A percentile compares a stretch with the other conserved stretches of the same genome.
Evolutionary conservation across 2,329 filamentous ascomycete species (phyloP).

Genomic region (Elsinoe australis): DNA sequence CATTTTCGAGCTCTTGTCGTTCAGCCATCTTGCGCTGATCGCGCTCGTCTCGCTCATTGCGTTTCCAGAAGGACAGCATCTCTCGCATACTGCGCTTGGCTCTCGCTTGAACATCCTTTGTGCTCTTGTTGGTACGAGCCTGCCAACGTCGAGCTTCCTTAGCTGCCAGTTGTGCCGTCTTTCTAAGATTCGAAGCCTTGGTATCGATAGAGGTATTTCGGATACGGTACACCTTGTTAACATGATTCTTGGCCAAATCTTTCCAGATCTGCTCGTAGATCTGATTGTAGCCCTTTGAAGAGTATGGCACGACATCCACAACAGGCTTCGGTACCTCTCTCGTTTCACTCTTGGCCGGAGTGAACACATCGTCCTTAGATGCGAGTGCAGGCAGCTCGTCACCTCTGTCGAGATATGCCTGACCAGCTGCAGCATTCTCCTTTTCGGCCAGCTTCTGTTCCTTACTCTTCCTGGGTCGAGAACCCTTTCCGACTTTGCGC

Average conservation of each 20-base stretch:
- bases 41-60: slow-evolving; percentile 94
- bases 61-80: slow-evolving; percentile 99
- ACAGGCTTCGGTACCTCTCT: slow-evolving; percentile 47
- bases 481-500: slow-evolving; percentile 21
- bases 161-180: slow-evolving; percentile 91
- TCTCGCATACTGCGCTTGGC: slow-evolving; percentile 98
- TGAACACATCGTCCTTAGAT: slow-evolving; percentile 48
- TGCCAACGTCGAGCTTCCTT: slow-evolving; percentile 98
- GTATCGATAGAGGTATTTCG: slow-evolving; percentile 78
- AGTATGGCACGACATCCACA: slow-evolving; percentile 48
- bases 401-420: slow-evolving; percentile 72
- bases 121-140: slow-evolving; percentile 93
- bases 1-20: slow-evolving; percentile 91
- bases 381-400: slow-evolving; percentile 59
- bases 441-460: slow-evolving; percentile 63
- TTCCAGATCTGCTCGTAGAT: slow-evolving; percentile 97
- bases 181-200: slow-evolving; percentile 91
- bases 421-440: slow-evolving; percentile 75
- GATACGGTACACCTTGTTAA: slow-evolving; percentile 84
- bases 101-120: slow-evolving; percentile 91
- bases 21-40: slow-evolving; percentile 91
- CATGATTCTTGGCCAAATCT: slow-evolving; percentile 86
- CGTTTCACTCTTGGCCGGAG: slow-evolving; percentile 35
- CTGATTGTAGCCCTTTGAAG: slow-evolving; percentile 79
- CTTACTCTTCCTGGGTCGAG: slow-evolving; percentile 78